Percentiles rank a stretch among this genome's conserved stretches.
Conservation (phyloP, 345 rosid genomes). For the Euphorbia tirucalli region DNA sequence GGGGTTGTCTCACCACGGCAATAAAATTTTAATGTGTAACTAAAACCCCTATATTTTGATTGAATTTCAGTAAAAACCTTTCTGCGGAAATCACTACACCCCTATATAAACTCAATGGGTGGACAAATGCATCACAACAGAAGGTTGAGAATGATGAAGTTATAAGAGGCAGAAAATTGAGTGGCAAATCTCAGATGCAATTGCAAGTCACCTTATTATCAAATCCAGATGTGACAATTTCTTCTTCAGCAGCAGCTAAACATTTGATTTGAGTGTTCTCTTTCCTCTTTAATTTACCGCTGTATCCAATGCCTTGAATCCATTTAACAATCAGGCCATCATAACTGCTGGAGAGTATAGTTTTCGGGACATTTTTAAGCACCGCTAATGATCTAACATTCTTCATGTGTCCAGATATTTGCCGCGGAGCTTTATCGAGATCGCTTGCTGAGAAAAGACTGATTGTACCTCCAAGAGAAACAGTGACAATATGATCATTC, state of each 20-base stretch:
- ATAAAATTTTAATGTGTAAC: no score
- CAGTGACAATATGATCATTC: conserved; percentile 76
- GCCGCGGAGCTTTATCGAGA: conserved; percentile 68
- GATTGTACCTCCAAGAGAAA: conserved; percentile 88
- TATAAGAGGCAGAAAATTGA: not conserved
- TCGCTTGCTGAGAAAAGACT: conserved; percentile 71
- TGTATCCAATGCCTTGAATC: conserved; percentile 83
- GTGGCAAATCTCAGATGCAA: not conserved
- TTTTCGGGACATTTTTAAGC: conserved; percentile 56
- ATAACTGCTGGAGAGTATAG: conserved; percentile 72
- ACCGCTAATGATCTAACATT: conserved; percentile 69
- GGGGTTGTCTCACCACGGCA: no score
- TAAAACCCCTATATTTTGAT: no score
- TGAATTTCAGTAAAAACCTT: no score
- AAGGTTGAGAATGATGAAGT: not conserved
- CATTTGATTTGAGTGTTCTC: conserved; percentile 82
- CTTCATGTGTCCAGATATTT: conserved; percentile 86
- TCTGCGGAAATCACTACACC: no score
- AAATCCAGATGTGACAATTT: conserved; percentile 80
- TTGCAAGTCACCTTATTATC: conserved; percentile 68
- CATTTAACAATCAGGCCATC: conserved; percentile 90
- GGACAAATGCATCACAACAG: not conserved
- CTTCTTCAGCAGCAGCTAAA: conserved; percentile 78
- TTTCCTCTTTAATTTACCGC: conserved; percentile 69
- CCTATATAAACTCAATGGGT: no score